Conservation (phyloP, 495 filamentous ascomycete species). For the Aspergillus cavernicola region DNA sequence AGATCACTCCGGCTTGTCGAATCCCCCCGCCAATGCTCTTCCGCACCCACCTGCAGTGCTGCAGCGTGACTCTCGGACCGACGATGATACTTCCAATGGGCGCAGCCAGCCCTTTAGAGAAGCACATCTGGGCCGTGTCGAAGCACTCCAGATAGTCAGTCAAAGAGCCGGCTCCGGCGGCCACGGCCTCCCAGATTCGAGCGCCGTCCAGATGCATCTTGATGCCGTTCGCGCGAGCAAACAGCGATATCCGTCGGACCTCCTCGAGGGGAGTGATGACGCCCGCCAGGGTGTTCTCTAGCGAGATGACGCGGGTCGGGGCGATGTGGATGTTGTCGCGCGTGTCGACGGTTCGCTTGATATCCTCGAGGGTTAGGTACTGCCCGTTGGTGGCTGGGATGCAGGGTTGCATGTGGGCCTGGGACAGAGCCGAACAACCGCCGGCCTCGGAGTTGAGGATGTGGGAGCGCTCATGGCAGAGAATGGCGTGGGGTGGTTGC, state of each 20-base stretch:
- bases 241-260: constrained; percentile 55
- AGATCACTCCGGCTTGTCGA: constrained; percentile 51
- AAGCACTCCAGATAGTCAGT: constrained; percentile 61
- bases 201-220: constrained; percentile 74
- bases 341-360: no score
- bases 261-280: constrained; percentile 55
- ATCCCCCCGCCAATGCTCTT: constrained; percentile 75
- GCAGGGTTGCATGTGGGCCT: no score
- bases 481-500: no score
- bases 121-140: constrained; percentile 71
- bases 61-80: constrained; percentile 53
- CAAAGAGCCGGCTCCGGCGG: constrained; percentile 50
- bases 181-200: constrained; percentile 66
- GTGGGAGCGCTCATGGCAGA: no score
- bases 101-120: constrained; percentile 76
- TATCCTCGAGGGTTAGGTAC: no score
- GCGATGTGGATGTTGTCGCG: no score
- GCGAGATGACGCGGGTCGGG: no score
- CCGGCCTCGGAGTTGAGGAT: no score
- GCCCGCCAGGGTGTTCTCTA: no score
- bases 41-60: constrained; percentile 62
- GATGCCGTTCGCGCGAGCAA: constrained; percentile 57
- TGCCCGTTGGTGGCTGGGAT: no score
- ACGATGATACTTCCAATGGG: constrained; percentile 71
- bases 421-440: no score